These are phyloP conservation scores for Butyriboletus appendiculatus DNA, from an alignment of 1,284 basidiomycete genomes.

Conservation along the genomic window DNA sequence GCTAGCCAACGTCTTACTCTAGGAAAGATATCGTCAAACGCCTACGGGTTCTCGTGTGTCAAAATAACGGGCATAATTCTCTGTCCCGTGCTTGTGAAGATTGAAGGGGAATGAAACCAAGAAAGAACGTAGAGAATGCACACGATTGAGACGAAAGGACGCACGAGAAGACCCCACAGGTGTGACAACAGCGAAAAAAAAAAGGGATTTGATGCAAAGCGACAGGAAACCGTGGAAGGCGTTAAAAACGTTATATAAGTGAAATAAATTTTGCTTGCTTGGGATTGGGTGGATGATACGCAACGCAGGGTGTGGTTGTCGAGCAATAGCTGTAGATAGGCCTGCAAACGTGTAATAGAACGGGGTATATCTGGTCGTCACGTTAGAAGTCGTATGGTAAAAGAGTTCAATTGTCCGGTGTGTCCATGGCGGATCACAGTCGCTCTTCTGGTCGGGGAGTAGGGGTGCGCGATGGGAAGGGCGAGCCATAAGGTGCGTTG, in stretches of 20 bases:
- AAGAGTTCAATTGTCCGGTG: conserved; percentile 19
- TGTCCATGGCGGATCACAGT: conserved; percentile 25
- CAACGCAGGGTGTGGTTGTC: conserved; percentile 24
- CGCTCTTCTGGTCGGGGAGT: conserved; percentile 46
- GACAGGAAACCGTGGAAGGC: conserved; percentile 28
- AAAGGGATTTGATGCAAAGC: conserved; percentile 28
- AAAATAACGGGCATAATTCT: conserved; percentile 9
- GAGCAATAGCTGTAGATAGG: conserved; percentile 38
- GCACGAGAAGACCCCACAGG: conserved; percentile 20
- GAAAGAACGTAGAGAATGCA: conserved; percentile 24
- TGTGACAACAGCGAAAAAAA: conserved; percentile 22
- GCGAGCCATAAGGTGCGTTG: conserved; percentile 65
- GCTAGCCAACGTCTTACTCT: conserved; percentile 32
- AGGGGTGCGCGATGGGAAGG: conserved; percentile 59
- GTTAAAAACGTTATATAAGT: conserved; percentile 38
- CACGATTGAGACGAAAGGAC: conserved; percentile 13
- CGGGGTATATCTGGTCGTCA: conserved; percentile 37
- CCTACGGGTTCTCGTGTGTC: conserved; percentile 16
- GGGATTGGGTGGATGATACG: conserved; percentile 22
- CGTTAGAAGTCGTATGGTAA: conserved; percentile 37
- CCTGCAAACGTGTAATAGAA: conserved; percentile 37
- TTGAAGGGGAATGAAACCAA: conserved; percentile 23
- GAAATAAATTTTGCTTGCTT: conserved; percentile 39
- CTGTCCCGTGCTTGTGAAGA: conserved; percentile 17
- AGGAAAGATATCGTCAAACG: conserved; percentile 18